Evolutionary conservation across 2,329 filamentous ascomycete genomes (phyloP).

Genomic region (Sporothrix brunneoviolacea): DNA sequence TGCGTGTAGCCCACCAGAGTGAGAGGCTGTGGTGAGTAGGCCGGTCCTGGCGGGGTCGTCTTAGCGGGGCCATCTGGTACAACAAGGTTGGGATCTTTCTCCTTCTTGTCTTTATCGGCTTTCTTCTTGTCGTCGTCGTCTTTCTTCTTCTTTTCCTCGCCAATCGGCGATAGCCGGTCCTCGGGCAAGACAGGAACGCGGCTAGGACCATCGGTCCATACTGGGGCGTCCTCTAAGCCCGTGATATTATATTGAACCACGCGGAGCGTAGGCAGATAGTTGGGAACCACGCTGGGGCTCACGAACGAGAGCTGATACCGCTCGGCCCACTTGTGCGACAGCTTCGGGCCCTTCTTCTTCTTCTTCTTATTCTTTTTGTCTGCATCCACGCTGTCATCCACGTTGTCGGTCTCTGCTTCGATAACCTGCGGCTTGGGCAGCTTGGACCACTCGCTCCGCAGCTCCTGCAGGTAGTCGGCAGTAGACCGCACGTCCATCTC

Average conservation of each 20-base stretch:
- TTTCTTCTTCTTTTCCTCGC: constrained; percentile 10
- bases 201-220: constrained; percentile 37
- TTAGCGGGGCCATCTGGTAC: constrained; percentile 68
- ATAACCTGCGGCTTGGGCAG: constrained; percentile 48
- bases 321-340: constrained; percentile 60
- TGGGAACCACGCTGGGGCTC: constrained; percentile 82
- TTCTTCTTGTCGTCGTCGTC: background rate
- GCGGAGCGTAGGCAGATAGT: constrained; percentile 83
- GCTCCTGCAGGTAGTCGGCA: constrained; percentile 70
- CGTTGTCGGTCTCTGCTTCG: constrained; percentile 19
- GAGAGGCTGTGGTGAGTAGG: constrained; percentile 78
- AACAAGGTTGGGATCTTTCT: constrained; percentile 52
- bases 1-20: constrained; percentile 77
- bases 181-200: constrained; percentile 16
- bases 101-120: background rate
- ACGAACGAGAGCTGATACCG: constrained; percentile 77
- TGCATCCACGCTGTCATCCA: constrained; percentile 20
- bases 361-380: constrained; percentile 13
- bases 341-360: constrained; percentile 32
- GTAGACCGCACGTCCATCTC: constrained; percentile 59
- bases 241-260: constrained; percentile 91
- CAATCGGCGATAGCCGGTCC: constrained; percentile 19
- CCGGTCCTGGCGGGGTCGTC: constrained; percentile 71
- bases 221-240: constrained; percentile 54
- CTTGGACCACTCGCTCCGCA: constrained; percentile 70